Percentiles rank a stretch among this genome's conserved stretches.
Evolutionary conservation across 1,139 yeast species (phyloP).

Genomic region (Entelexis paramagnoliae): DNA sequence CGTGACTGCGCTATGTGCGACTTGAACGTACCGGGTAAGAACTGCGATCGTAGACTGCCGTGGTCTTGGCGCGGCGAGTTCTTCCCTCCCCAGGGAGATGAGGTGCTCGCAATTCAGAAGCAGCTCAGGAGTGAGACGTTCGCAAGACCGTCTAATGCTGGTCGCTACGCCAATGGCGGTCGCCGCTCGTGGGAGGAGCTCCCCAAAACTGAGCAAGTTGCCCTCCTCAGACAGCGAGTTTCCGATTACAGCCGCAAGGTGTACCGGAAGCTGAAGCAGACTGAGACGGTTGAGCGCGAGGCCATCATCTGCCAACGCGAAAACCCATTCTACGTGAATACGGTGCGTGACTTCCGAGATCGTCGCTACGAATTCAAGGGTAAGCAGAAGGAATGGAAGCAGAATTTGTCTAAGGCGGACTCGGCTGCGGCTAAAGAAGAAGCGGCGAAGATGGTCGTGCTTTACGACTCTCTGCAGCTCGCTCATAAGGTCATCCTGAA

Average conservation of each 20-base stretch:
- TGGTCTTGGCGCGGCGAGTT: conserved; percentile 99
- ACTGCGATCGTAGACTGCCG: conserved; percentile 79
- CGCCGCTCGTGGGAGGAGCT: conserved; percentile 51
- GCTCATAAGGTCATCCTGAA: conserved; percentile 96
- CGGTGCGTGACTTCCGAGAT: conserved; percentile 90
- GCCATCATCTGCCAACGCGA: conserved; percentile 96
- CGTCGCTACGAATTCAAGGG: conserved; percentile 94
- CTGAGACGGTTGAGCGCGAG: conserved; percentile 79
- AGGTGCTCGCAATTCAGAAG: conserved; percentile 80
- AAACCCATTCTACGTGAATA: conserved; percentile 91
- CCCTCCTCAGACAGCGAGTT: conserved; percentile 64
- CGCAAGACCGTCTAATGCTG: conserved; percentile 3
- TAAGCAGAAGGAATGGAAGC: conserved; percentile 88
- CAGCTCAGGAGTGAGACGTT: conserved; percentile 71
- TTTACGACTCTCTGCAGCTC: conserved; percentile 88
- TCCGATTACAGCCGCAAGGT: conserved; percentile 78
- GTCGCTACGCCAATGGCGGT: neutral
- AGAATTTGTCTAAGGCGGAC: conserved; percentile 48
- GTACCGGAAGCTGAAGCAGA: conserved; percentile 67
- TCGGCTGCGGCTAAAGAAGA: conserved; percentile 38
- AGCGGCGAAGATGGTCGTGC: conserved; percentile 71
- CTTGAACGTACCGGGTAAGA: conserved; percentile 88
- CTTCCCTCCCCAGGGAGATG: conserved; percentile 83
- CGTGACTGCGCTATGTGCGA: conserved; percentile 97
- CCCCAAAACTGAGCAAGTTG: conserved; percentile 66